Conservation (phyloP, 225 moss, liverwort and hornwort species). For the Bryum argenteum region DNA sequence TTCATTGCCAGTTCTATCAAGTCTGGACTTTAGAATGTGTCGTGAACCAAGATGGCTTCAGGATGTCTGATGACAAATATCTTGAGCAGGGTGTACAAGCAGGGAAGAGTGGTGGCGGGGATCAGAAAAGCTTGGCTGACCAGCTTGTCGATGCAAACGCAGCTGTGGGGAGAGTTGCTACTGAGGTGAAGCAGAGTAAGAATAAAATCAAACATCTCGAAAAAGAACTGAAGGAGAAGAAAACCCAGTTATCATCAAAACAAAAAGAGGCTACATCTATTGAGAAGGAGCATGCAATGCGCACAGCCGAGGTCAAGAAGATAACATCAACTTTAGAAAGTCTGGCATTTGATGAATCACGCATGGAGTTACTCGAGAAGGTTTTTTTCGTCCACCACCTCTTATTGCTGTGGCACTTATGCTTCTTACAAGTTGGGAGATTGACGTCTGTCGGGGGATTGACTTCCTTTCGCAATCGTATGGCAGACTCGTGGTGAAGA, state of each 20-base stretch:
- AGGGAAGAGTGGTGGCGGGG: constrained; percentile 91
- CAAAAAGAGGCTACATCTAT: constrained; percentile 79
- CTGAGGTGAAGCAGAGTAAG: constrained; percentile 75
- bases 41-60: constrained; percentile 11
- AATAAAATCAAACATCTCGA: constrained; percentile 86
- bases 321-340: constrained; percentile 58
- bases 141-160: constrained; percentile 91
- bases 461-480: constrained; percentile 18
- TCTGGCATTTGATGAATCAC: constrained; percentile 71
- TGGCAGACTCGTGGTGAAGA: constrained; percentile 71
- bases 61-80: constrained; percentile 16
- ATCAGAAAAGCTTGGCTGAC: constrained; percentile 87
- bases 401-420: constrained; percentile 9
- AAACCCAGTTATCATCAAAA: constrained; percentile 70
- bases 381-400: constrained; percentile 38
- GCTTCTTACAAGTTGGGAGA: not conserved
- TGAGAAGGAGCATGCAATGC: constrained; percentile 69
- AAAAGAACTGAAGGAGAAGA: constrained; percentile 81
- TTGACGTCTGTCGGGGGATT: not conserved
- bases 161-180: constrained; percentile 70
- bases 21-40: constrained; percentile 8
- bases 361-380: constrained; percentile 77
- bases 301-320: constrained; percentile 77
- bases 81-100: constrained; percentile 80
- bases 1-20: not conserved